Conservation (phyloP, 2,329 filamentous ascomycete genomes). For the Teratosphaeria epicoccoides region DNA sequence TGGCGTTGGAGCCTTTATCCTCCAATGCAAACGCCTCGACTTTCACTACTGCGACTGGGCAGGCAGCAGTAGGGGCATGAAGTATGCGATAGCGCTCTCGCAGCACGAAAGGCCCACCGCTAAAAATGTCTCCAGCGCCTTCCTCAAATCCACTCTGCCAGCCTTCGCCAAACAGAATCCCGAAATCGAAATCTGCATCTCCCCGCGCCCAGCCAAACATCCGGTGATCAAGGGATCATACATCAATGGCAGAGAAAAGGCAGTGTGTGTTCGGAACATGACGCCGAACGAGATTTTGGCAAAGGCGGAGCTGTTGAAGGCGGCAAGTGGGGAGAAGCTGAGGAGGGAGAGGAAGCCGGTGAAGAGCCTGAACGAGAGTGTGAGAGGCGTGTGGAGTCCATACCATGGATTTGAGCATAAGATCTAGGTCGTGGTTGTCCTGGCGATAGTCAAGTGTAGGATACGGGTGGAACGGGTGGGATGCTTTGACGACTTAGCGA, state of each 20-base stretch:
- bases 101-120: not conserved
- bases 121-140: constrained; percentile 45
- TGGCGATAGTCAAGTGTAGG: not conserved
- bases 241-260: constrained; percentile 78
- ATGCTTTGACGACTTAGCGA: not conserved
- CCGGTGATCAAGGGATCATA: constrained; percentile 83
- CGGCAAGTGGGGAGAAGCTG: constrained; percentile 66
- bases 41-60: constrained; percentile 97
- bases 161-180: constrained; percentile 73
- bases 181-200: constrained; percentile 82
- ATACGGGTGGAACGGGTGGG: not conserved
- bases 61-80: constrained; percentile 89
- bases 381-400: constrained; percentile 55
- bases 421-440: constrained; percentile 28
- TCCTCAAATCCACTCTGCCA: constrained; percentile 67
- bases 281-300: constrained; percentile 68
- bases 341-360: constrained; percentile 48
- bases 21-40: constrained; percentile 91
- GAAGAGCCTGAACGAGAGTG: constrained; percentile 51
- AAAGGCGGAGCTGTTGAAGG: constrained; percentile 64
- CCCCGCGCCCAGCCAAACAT: constrained; percentile 79
- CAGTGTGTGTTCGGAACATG: constrained; percentile 81
- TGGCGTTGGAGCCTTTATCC: constrained; percentile 90
- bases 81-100: constrained; percentile 41
- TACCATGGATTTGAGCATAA: constrained; percentile 47